A percentile compares a stretch with the other conserved stretches of the same genome.
These are phyloP conservation scores for Coniochaeta sp. DNA, from an alignment of 2,329 filamentous ascomycete species.

Conservation along the genomic window DNA sequence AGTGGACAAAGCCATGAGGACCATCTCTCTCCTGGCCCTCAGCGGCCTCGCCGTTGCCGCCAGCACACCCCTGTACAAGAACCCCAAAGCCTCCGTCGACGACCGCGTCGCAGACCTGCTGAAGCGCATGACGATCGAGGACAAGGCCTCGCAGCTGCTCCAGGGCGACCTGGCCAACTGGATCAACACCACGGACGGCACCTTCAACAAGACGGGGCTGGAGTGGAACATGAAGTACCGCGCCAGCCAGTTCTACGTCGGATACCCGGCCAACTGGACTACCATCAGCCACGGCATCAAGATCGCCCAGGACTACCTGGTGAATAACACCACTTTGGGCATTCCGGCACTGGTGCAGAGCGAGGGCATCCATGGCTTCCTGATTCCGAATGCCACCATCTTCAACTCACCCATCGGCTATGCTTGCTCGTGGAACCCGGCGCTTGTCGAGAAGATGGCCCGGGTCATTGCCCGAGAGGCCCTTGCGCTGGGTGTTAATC, in stretches of 20 bases:
- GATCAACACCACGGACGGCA: conserved; percentile 60
- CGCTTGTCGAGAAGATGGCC: conserved; percentile 59
- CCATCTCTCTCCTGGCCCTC: conserved; percentile 5
- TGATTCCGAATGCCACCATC: conserved; percentile 65
- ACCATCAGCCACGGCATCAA: conserved; percentile 51
- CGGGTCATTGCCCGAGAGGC: conserved; percentile 58
- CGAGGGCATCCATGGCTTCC: conserved; percentile 67
- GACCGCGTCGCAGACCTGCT: conserved; percentile 61
- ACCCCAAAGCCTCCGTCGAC: conserved; percentile 54
- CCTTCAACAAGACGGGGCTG: conserved; percentile 61
- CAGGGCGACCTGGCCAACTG: conserved; percentile 68
- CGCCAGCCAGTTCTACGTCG: conserved; percentile 66
- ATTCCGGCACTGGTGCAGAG: conserved; percentile 69
- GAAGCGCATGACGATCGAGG: conserved; percentile 65
- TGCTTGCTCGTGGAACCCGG: conserved; percentile 63
- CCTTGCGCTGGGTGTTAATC: conserved; percentile 61
- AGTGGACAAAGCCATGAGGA: conserved; percentile 5
- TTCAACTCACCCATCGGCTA: conserved; percentile 72
- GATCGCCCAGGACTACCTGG: conserved; percentile 60
- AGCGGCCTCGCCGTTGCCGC: conserved; percentile 4
- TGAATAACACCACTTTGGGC: conserved; percentile 58
- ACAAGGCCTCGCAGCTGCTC: conserved; percentile 64
- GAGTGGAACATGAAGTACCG: conserved; percentile 59
- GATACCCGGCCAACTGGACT: conserved; percentile 54
- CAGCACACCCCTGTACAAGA: conserved; percentile 48